Conservation (phyloP, 495 filamentous ascomycete genomes). For the Talaromyces trachyspermus region DNA sequence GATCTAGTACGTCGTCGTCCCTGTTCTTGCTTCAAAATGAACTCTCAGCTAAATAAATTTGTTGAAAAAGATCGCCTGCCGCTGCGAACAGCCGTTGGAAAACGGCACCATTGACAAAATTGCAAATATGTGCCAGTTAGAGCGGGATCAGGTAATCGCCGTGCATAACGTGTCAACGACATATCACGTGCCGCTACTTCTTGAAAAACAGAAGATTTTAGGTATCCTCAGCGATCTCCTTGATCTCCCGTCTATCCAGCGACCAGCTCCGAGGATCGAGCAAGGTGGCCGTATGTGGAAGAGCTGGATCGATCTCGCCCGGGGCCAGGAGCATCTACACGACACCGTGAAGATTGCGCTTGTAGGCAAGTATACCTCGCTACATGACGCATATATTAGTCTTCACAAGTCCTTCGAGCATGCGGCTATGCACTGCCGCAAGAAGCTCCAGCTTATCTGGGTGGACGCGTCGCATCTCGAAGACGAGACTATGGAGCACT, state of each 20-base stretch:
- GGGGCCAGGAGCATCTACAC: slow-evolving; percentile 50
- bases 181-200: slow-evolving; percentile 87
- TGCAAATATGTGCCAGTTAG: slow-evolving; percentile 77
- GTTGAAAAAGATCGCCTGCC: slow-evolving; percentile 68
- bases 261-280: slow-evolving; percentile 38
- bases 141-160: slow-evolving; percentile 69
- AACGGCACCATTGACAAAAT: slow-evolving; percentile 78
- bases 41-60: slow-evolving; percentile 7
- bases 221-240: slow-evolving; percentile 52
- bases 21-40: neutral
- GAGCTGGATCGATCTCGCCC: slow-evolving; percentile 63
- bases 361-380: slow-evolving; percentile 82
- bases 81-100: slow-evolving; percentile 68
- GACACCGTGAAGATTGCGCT: slow-evolving; percentile 75
- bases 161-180: slow-evolving; percentile 81
- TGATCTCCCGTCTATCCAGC: slow-evolving; percentile 31
- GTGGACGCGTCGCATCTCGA: slow-evolving; percentile 84
- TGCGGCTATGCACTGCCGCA: slow-evolving; percentile 74
- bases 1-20: slow-evolving; percentile 53
- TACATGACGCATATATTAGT: slow-evolving; percentile 77
- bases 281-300: slow-evolving; percentile 62
- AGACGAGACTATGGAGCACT: slow-evolving; percentile 40
- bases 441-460: slow-evolving; percentile 74
- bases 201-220: slow-evolving; percentile 71
- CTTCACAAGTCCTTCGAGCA: slow-evolving; percentile 86